Conservation (phyloP, 306 rosid species). For the Vigna nakashimae region DNA sequence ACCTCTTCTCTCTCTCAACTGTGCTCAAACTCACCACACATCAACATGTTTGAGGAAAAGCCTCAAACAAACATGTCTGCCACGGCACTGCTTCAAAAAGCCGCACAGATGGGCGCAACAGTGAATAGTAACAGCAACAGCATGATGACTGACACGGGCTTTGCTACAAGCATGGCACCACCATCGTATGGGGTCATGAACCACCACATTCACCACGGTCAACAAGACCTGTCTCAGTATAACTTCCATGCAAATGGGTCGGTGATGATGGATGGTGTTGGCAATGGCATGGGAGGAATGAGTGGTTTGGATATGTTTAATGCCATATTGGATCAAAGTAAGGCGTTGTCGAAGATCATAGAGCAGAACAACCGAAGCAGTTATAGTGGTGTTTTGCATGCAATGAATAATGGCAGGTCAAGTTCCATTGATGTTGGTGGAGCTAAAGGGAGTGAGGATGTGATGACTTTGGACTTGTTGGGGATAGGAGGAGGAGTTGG, state of each 20-base stretch:
- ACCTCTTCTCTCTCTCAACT: conserved; percentile 45
- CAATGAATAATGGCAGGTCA: conserved; percentile 31
- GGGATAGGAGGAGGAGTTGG: conserved; percentile 55
- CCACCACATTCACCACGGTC: conserved; percentile 20
- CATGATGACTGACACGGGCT: conserved; percentile 20
- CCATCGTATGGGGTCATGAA: conserved; percentile 48
- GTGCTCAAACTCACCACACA: conserved; percentile 23
- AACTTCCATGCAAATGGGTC: conserved; percentile 7
- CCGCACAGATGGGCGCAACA: conserved; percentile 77
- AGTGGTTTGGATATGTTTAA: conserved; percentile 54
- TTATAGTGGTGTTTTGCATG: conserved; percentile 39
- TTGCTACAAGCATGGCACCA: conserved; percentile 59
- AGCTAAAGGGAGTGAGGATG: conserved; percentile 48
- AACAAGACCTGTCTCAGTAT: conserved; percentile 45
- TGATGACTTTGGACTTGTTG: conserved; percentile 71
- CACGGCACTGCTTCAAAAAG: conserved; percentile 75
- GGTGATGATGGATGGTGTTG: conserved; percentile 13
- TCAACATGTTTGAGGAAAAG: conserved; percentile 43
- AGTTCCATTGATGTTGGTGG: conserved; percentile 20
- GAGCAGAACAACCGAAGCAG: conserved; percentile 43
- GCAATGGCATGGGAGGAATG: conserved; percentile 28
- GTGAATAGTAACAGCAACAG: conserved; percentile 26
- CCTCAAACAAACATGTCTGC: conserved; percentile 66
- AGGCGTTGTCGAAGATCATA: conserved; percentile 52
- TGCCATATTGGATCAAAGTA: conserved; percentile 58